Evolutionary conservation across 345 rosid genomes (phyloP).

Genomic region (Aegle marmelos): DNA sequence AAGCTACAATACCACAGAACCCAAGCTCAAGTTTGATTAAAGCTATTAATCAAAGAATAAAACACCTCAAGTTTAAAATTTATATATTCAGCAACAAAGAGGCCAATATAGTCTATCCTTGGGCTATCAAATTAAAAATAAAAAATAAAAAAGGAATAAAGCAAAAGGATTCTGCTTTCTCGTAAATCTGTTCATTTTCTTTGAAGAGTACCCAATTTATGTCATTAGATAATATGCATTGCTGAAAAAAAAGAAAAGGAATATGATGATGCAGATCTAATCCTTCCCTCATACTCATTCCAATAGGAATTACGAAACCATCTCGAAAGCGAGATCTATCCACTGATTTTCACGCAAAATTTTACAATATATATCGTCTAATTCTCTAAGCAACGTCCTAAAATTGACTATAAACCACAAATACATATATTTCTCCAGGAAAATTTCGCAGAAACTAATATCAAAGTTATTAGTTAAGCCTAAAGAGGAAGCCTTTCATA

Average conservation of each 20-base stretch:
- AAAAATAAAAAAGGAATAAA: background rate
- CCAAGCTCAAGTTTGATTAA: background rate
- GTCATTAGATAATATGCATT: background rate
- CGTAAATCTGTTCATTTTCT: background rate
- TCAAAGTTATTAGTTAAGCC: background rate
- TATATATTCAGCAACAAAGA: background rate
- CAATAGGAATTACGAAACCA: background rate
- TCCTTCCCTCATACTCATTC: background rate
- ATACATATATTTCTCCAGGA: too few relatives aligned
- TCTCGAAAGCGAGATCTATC: background rate
- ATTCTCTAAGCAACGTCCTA: background rate
- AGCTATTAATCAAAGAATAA: background rate
- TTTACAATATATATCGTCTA: background rate
- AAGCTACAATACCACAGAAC: too few relatives aligned
- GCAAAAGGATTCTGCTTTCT: background rate
- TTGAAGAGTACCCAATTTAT: background rate
- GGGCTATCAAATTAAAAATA: background rate
- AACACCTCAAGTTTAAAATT: background rate
- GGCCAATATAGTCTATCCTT: background rate
- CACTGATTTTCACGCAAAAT: background rate
- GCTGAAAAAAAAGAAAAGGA: too few relatives aligned
- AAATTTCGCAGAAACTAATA: background rate
- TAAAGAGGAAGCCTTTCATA: background rate
- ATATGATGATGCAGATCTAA: background rate
- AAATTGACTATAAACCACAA: too few relatives aligned